Percentiles rank a stretch among this genome's conserved stretches.
Evolutionary conservation across 495 filamentous ascomycete species (phyloP).

Genomic region (Talaromyces wortmannii): DNA sequence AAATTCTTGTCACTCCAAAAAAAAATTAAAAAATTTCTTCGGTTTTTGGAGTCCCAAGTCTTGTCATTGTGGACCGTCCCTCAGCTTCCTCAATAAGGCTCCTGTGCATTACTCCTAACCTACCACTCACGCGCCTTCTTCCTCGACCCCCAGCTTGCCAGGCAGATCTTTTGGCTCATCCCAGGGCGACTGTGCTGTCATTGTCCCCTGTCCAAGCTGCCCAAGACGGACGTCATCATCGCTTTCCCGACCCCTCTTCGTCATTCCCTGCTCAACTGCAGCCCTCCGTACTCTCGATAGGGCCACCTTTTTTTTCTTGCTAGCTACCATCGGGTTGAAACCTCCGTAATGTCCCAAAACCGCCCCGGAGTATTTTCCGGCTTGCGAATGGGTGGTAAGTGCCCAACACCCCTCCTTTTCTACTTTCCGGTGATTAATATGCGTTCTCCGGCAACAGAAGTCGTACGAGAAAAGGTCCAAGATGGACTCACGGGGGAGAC

Average conservation of each 20-base stretch:
- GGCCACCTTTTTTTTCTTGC: slow-evolving; percentile 12
- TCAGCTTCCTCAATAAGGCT: slow-evolving; percentile 14
- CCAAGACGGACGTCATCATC: slow-evolving; percentile 46
- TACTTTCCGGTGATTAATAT: not conserved
- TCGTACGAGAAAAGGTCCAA: slow-evolving; percentile 97
- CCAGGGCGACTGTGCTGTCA: slow-evolving; percentile 3
- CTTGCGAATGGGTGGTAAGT: slow-evolving; percentile 79
- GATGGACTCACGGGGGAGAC: slow-evolving; percentile 95
- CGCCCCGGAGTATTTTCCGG: slow-evolving; percentile 68
- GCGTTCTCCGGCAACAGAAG: slow-evolving; percentile 51
- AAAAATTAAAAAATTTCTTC: no score
- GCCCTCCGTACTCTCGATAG: slow-evolving; percentile 37
- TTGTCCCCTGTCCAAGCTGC: slow-evolving; percentile 24
- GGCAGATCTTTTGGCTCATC: not conserved
- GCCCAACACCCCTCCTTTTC: not conserved
- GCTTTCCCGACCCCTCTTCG: slow-evolving; percentile 14
- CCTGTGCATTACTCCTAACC: slow-evolving; percentile 25
- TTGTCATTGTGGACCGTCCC: no score
- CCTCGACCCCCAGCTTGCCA: not conserved
- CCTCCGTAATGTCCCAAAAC: slow-evolving; percentile 61
- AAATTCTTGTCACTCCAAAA: not conserved
- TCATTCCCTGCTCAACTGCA: slow-evolving; percentile 39
- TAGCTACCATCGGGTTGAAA: slow-evolving; percentile 10
- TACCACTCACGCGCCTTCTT: slow-evolving; percentile 21
- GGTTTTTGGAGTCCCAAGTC: no score